Conservation (phyloP, 257 asterid species). For the Salvia hispanica region DNA sequence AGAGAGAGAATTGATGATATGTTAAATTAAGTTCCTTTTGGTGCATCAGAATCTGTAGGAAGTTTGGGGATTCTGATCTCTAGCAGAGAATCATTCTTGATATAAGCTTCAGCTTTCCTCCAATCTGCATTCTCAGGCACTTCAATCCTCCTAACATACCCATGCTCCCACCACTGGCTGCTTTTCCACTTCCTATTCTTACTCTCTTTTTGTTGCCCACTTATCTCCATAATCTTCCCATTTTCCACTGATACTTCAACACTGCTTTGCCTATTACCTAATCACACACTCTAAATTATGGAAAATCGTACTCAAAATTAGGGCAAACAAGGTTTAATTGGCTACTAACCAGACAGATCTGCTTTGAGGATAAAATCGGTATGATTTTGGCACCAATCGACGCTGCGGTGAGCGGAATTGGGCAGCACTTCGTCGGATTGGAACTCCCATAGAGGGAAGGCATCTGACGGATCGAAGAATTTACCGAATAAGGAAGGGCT, state of each 20-base stretch:
- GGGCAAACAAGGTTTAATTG: no score
- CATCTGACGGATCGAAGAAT: constrained; percentile 93
- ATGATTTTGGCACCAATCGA: constrained; percentile 75
- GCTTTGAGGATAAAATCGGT: constrained; percentile 53
- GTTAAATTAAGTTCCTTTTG: background rate
- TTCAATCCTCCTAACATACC: constrained; percentile 74
- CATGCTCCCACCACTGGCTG: constrained; percentile 83
- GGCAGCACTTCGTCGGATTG: constrained; percentile 55
- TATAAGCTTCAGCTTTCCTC: constrained; percentile 58
- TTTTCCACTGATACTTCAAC: constrained; percentile 53
- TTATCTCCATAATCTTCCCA: constrained; percentile 68
- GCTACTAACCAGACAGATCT: constrained; percentile 62
- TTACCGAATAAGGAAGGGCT: constrained; percentile 78
- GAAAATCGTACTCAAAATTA: no score
- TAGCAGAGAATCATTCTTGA: constrained; percentile 44
- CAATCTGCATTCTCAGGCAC: constrained; percentile 60
- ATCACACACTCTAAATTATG: background rate
- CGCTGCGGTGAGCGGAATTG: constrained; percentile 32
- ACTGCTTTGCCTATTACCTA: constrained; percentile 27
- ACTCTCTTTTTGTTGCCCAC: constrained; percentile 45
- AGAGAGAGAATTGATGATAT: background rate
- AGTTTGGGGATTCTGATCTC: constrained; percentile 56
- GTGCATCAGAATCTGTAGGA: background rate
- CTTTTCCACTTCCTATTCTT: constrained; percentile 57
- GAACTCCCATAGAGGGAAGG: constrained; percentile 89